Conservation (phyloP, 768 basidiomycete genomes). For the Agaricus sinodeliciosus region DNA sequence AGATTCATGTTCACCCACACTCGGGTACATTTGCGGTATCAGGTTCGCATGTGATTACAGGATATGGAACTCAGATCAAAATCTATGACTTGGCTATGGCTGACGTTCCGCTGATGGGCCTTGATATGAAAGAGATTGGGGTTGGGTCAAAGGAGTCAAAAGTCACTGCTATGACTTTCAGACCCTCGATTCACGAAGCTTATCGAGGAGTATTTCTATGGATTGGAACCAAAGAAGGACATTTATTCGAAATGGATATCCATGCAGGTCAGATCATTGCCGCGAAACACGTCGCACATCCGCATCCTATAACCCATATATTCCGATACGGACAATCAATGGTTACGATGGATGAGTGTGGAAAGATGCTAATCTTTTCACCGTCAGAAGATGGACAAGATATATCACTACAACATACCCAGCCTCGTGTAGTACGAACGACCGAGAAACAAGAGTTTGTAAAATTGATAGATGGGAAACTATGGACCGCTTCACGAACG, state of each 20-base stretch:
- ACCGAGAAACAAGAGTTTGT: slow-evolving; percentile 81
- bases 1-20: slow-evolving; percentile 55
- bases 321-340: slow-evolving; percentile 66
- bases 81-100: slow-evolving; percentile 52
- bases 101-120: slow-evolving; percentile 35
- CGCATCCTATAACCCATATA: slow-evolving; percentile 61
- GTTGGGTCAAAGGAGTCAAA: slow-evolving; percentile 60
- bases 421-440: slow-evolving; percentile 57
- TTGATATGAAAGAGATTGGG: slow-evolving; percentile 60
- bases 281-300: slow-evolving; percentile 56
- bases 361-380: slow-evolving; percentile 74
- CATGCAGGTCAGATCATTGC: slow-evolving; percentile 50
- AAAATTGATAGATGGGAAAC: slow-evolving; percentile 60
- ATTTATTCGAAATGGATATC: slow-evolving; percentile 77
- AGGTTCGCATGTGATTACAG: slow-evolving; percentile 53
- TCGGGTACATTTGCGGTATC: slow-evolving; percentile 48
- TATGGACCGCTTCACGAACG: slow-evolving; percentile 75
- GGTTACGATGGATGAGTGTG: slow-evolving; percentile 79
- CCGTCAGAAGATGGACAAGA: slow-evolving; percentile 34
- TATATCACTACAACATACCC: slow-evolving; percentile 38
- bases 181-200: slow-evolving; percentile 35
- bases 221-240: slow-evolving; percentile 89
- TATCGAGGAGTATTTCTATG: slow-evolving; percentile 66
- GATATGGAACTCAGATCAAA: slow-evolving; percentile 49
- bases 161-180: slow-evolving; percentile 75